These are phyloP conservation scores for Aspergillus ostianus DNA, from an alignment of 495 filamentous ascomycete species.

Conservation along the genomic window DNA sequence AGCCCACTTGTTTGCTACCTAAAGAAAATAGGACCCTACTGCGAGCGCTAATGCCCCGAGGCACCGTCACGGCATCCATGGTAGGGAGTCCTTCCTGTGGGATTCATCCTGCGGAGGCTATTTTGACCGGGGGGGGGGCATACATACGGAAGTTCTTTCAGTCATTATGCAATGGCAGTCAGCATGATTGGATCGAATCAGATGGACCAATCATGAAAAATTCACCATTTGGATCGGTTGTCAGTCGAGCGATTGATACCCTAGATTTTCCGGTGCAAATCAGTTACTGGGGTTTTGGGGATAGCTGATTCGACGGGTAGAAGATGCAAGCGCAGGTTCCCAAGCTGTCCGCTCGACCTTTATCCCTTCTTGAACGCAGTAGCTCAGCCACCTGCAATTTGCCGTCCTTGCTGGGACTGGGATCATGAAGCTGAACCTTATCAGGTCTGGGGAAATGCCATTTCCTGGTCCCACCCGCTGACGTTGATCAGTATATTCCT, in stretches of 20 bases:
- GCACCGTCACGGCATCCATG: not conserved
- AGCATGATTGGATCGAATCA: not conserved
- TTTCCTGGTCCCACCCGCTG: conserved; percentile 1
- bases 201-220: not conserved
- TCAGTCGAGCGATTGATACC: not conserved
- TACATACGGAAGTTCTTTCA: not conserved
- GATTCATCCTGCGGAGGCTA: not conserved
- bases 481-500: not conserved
- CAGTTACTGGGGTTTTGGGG: not conserved
- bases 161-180: not conserved
- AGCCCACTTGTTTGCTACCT: not conserved
- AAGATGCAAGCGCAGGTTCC: not conserved
- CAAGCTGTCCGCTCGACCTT: not conserved
- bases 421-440: conserved; percentile 7
- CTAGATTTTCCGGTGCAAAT: too few relatives aligned
- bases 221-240: not conserved
- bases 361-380: conserved; percentile 2
- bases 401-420: conserved; percentile 4
- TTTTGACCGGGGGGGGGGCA: too few relatives aligned
- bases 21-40: not conserved
- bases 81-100: not conserved
- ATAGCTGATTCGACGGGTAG: not conserved
- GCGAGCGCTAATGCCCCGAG: not conserved
- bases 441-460: conserved; percentile 1
- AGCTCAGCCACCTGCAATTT: conserved; percentile 7